Percentiles rank a stretch among this genome's conserved stretches.
Conservation (phyloP, 2,329 filamentous ascomycete species). For the Fusarium multiceps region DNA sequence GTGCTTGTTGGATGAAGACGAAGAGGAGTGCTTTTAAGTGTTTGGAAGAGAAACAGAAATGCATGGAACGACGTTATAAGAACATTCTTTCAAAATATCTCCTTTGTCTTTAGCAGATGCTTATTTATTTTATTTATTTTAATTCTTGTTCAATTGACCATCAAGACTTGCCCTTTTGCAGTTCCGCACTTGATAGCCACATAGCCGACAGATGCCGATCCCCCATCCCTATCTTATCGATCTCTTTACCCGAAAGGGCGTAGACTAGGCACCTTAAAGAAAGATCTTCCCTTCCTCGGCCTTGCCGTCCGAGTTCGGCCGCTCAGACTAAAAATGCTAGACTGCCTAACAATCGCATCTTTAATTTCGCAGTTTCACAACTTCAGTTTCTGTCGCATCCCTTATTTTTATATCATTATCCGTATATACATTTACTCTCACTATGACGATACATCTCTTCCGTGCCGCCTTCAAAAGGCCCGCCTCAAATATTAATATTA, state of each 20-base stretch:
- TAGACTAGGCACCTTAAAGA: background rate
- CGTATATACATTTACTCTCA: background rate
- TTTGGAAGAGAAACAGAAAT: background rate
- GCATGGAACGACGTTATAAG: background rate
- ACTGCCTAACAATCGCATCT: background rate
- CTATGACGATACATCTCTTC: constrained; percentile 37
- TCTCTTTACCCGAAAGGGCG: constrained; percentile 7
- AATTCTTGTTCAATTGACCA: background rate
- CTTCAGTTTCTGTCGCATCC: background rate
- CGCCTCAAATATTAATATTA: background rate
- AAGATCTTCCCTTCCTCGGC: constrained; percentile 13
- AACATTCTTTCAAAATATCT: constrained; percentile 24
- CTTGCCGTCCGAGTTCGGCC: constrained; percentile 38
- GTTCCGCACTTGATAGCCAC: constrained; percentile 6
- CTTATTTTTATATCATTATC: background rate
- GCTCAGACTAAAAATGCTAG: constrained; percentile 1
- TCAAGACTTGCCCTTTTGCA: constrained; percentile 54
- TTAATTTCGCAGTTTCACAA: constrained; percentile 18
- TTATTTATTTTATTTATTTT: background rate
- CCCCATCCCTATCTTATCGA: constrained; percentile 21
- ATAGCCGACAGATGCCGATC: constrained; percentile 19
- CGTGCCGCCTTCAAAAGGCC: constrained; percentile 32
- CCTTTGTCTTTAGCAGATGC: constrained; percentile 40
- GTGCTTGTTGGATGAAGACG: constrained; percentile 66
- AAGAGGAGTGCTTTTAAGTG: constrained; percentile 49